Base-by-base conservation (phyloP, 2,329 filamentous ascomycete species). In the Colletotrichum melonis region DNA sequence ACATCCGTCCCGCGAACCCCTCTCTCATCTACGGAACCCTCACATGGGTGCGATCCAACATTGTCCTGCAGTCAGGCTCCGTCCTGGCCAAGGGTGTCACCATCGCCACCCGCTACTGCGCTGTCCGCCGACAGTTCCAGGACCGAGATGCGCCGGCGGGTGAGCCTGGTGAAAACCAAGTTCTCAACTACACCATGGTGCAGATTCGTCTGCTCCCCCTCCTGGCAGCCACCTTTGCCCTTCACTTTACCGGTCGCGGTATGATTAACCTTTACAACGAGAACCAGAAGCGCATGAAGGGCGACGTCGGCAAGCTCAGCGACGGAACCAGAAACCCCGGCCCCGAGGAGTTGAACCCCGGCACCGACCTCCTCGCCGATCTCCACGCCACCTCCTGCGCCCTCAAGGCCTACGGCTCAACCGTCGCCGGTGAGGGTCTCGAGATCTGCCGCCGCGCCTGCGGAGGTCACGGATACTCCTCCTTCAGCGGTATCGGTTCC, bases 111-210 rank as follows among this genome's bases (percentile, higher is more conserved):
- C 89, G 93, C 67, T 95, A 95, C 82, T 91, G 90, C 72, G 89
- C 93, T 3, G 90, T 95, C 5, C 88, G 93, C 63, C 88, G 92
- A n/a, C 93, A 95, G 79, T 95, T 95, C 85, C 91, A 94, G 80
- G 93, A 95, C 77, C 89, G 90, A 5, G 93, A 95, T 81, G 89
- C 91, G 6, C 86, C 87, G 32, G 85, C 88, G 49, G 85, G 84
- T 52, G 85, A 88, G 74, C 80, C 84, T 28, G 90, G 89, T 5
- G 93, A 95, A 84, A 94, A 91, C 79, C 92, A 92, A 77, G 93
- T 95, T 1, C 85, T 95, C 32, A 93, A 95, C 85, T 95, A 95
- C 83, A 94, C 92, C 75, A 95, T 94, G 90, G 93, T 95, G 8
- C 93, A 95, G 80, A 89, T 93, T 78, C 89, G 93, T 60, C 85